phyloP scores from a whole-genome alignment of 306 rosid species.

The Citrullus amarus region DNA sequence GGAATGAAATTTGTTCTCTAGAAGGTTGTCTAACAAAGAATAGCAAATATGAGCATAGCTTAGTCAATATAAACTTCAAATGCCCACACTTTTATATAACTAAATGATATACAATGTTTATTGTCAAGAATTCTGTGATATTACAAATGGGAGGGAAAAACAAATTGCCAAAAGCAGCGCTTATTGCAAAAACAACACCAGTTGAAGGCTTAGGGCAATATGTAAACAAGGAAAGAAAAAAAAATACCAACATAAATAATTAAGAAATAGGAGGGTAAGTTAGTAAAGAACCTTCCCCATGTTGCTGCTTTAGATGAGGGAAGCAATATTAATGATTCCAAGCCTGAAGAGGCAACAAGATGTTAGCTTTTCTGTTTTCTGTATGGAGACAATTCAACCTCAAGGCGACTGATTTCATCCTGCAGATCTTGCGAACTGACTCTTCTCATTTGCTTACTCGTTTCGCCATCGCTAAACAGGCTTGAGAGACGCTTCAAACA shows the following conservation, averaged over 20 bases:
- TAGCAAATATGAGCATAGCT: too few relatives aligned
- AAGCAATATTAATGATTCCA: not conserved
- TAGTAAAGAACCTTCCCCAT: not conserved
- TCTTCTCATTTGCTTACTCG: slow-evolving; percentile 10
- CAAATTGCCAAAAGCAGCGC: not conserved
- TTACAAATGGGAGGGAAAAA: not conserved
- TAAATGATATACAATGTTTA: not conserved
- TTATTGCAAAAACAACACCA: not conserved
- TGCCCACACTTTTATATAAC: not conserved
- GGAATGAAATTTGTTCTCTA: too few relatives aligned
- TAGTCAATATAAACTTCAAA: not conserved
- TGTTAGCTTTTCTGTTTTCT: slow-evolving; percentile 16
- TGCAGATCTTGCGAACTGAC: slow-evolving; percentile 20
- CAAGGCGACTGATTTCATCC: slow-evolving; percentile 34
- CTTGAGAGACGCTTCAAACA: slow-evolving; percentile 54
- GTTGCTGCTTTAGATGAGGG: not conserved
- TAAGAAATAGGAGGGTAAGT: not conserved
- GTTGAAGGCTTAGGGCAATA: not conserved
- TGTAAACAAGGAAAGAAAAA: not conserved
- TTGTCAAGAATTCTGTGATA: not conserved
- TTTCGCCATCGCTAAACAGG: slow-evolving; percentile 21
- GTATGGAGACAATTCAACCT: slow-evolving; percentile 17
- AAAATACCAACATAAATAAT: not conserved
- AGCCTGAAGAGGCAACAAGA: not conserved
- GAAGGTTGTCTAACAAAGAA: too few relatives aligned